phyloP scores from a whole-genome alignment of 108 stramenopile species.

The Parietichytrium sp. region DNA sequence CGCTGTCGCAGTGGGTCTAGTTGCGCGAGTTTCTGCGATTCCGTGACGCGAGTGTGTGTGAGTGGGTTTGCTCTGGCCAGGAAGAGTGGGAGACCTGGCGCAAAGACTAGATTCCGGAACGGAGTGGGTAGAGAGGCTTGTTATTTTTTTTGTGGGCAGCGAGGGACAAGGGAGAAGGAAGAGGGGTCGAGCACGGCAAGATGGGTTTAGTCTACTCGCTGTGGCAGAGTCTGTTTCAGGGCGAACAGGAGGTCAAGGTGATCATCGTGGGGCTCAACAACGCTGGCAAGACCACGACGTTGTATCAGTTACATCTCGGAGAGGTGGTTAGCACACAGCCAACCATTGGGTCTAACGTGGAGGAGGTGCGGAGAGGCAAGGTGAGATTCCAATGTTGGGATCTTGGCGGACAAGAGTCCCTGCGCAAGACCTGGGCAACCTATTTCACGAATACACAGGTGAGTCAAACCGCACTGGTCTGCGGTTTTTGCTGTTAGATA shows the following conservation, averaged over 20 bases:
- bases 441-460: conserved; percentile 38
- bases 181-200: too few relatives aligned
- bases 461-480: too few relatives aligned
- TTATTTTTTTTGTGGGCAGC: too few relatives aligned
- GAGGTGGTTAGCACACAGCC: conserved; percentile 36
- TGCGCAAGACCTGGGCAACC: conserved; percentile 33
- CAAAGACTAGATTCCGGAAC: too few relatives aligned
- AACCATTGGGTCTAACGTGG: conserved; percentile 33
- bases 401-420: conserved; percentile 28
- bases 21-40: too few relatives aligned
- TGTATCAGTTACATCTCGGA: conserved; percentile 31
- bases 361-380: conserved; percentile 26
- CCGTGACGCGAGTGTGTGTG: too few relatives aligned
- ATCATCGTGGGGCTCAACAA: conserved; percentile 30
- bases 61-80: too few relatives aligned
- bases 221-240: conserved; percentile 1
- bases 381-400: conserved; percentile 29
- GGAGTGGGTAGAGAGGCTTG: too few relatives aligned
- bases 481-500: too few relatives aligned
- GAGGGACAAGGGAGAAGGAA: too few relatives aligned
- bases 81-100: too few relatives aligned
- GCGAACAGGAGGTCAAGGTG: conserved; percentile 1
- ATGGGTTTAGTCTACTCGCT: conserved; percentile 4
- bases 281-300: conserved; percentile 38
- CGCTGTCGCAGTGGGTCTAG: too few relatives aligned